Base-by-base conservation (phyloP, 2,329 filamentous ascomycete genomes). In the Biscogniauxia sp. region DNA sequence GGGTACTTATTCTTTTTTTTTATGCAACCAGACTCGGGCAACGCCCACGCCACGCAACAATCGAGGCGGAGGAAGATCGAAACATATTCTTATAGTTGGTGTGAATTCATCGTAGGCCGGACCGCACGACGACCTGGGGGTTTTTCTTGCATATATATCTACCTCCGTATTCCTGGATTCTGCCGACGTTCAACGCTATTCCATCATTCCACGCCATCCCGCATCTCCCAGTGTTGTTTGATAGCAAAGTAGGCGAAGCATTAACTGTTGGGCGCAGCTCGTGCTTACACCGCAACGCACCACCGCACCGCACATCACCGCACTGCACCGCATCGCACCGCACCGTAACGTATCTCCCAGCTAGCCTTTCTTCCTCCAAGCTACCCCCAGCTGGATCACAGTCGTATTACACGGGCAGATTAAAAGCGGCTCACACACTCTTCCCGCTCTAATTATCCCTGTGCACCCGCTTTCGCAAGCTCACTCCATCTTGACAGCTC, bases 231-330 rank as follows among this genome's bases (percentile, higher is more conserved):
- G 19, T 6, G 52, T 54, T 37, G 52, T 52, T 20, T 20, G 23
- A 61, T 56, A 57, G 60, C 60, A 66, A 53, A 55, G 55, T 52
- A 65, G 56, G 55, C 61, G 52, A 62, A 61, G 60, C 57, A 56
- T 58, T 52, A 64, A 58, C 57, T 61, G 64, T 65, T 69, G 65
- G 69, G 68, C 64, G 68, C 67, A 64, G 63, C 64, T 66, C 59
- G 59, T 71, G 69, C 69, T 70, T 69, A 72, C 68, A 70, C 69
- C 68, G 67, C 64, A 64, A 66, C 69, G 65, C 56, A 64, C 55
- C 63, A 32, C 28, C 28, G 62, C 59, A 53, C 62, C 62, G 60
- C 56, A 57, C 60, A 57, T 50, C 58, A 60, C 60, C 60, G 60
- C 54, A 56, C 56, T 55, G 50, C 60, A 61, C 61, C 17, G 20